Percentiles rank a stretch among this genome's conserved stretches.
Conservation (phyloP, 2,329 filamentous ascomycete species). For the Aspergillus intermedius region DNA sequence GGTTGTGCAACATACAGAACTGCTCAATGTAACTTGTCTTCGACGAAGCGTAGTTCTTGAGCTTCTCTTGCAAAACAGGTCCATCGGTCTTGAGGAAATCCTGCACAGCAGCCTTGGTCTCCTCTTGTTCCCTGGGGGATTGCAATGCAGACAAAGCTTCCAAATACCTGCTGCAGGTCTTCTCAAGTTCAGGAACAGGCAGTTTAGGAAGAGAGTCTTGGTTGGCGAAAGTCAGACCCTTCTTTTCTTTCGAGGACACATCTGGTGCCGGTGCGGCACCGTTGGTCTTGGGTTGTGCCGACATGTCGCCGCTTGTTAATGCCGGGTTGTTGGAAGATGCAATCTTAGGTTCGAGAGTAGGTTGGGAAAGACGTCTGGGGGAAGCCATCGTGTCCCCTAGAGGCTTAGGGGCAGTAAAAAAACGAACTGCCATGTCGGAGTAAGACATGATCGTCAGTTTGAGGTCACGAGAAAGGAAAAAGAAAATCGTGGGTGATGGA, state of each 20-base stretch:
- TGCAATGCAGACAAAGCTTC: constrained; percentile 75
- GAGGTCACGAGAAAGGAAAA: neutral
- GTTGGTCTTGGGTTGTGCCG: constrained; percentile 34
- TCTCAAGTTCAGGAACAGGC: constrained; percentile 82
- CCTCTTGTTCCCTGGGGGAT: constrained; percentile 68
- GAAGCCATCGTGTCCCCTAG: constrained; percentile 61
- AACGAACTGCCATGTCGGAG: constrained; percentile 59
- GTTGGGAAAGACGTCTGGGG: constrained; percentile 18
- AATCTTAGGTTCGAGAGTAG: constrained; percentile 18
- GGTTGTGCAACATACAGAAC: constrained; percentile 65
- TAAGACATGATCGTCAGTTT: constrained; percentile 53
- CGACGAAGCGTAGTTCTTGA: constrained; percentile 82
- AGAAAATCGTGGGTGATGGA: constrained; percentile 16
- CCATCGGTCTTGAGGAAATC: constrained; percentile 81
- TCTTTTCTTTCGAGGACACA: constrained; percentile 35
- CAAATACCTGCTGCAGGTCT: constrained; percentile 72
- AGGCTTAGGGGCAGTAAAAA: constrained; percentile 65
- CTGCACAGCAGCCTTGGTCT: constrained; percentile 70
- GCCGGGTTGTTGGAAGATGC: constrained; percentile 6
- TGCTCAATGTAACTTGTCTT: constrained; percentile 98
- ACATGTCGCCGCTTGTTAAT: constrained; percentile 25
- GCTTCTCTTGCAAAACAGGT: constrained; percentile 74
- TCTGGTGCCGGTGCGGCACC: constrained; percentile 43
- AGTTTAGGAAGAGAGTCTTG: constrained; percentile 87
- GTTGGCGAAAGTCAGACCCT: constrained; percentile 77